Conservation (phyloP, 352 stramenopile genomes). For the Globisporangium rhizosaccharum region DNA sequence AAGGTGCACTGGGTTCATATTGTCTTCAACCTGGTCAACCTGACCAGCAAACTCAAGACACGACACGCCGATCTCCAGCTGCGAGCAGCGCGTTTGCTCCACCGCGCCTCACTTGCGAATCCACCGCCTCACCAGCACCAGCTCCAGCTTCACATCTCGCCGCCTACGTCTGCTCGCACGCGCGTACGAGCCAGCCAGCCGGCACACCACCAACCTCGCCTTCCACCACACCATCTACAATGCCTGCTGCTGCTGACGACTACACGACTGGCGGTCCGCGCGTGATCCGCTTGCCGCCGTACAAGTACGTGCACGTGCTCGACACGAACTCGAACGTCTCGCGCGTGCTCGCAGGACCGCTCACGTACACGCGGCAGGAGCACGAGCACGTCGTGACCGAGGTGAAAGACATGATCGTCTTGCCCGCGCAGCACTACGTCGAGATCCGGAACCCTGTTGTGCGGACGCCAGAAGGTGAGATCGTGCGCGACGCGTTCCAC, state of each 20-base stretch:
- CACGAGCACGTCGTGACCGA: conserved; percentile 66
- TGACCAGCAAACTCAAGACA: not conserved
- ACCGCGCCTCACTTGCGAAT: not conserved
- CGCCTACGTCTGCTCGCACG: too few relatives aligned
- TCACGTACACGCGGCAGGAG: conserved; percentile 79
- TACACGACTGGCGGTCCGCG: conserved; percentile 36
- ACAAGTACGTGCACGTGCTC: conserved; percentile 83
- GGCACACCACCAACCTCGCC: not conserved
- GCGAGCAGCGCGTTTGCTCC: not conserved
- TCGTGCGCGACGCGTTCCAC: conserved; percentile 59
- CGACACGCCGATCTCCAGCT: not conserved
- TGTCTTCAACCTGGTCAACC: too few relatives aligned
- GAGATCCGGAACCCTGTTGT: conserved; percentile 71
- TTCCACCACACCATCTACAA: not conserved
- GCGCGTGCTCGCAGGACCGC: conserved; percentile 63
- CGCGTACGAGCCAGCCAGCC: too few relatives aligned
- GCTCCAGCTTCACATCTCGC: not conserved
- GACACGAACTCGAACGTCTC: conserved; percentile 85
- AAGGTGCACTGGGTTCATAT: too few relatives aligned
- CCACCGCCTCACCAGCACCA: not conserved
- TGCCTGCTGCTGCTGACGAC: conserved; percentile 6
- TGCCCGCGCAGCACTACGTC: conserved; percentile 73
- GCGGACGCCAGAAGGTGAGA: conserved; percentile 33
- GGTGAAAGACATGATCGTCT: conserved; percentile 68
- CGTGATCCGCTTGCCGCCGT: conserved; percentile 69